These are phyloP conservation scores for Mucor mucedo DNA, from an alignment of 371 early-diverging fungal genomes.

Conservation along the genomic window DNA sequence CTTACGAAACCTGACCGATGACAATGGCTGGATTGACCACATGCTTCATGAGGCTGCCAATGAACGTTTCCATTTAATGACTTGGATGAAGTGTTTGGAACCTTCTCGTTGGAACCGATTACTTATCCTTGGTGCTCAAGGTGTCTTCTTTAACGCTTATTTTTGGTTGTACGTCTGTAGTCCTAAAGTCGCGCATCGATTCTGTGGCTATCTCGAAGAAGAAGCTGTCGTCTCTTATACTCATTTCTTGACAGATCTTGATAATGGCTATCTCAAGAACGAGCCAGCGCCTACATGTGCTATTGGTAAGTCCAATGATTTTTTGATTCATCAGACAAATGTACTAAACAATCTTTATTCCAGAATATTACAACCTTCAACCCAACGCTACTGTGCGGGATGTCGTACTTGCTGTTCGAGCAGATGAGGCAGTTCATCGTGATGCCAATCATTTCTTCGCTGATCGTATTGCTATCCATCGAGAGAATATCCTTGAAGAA, in stretches of 20 bases:
- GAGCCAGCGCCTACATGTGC: constrained; percentile 79
- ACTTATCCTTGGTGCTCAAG: constrained; percentile 77
- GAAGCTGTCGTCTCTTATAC: constrained; percentile 96
- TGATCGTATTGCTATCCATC: constrained; percentile 50
- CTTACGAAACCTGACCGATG: constrained; percentile 81
- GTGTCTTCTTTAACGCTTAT: constrained; percentile 91
- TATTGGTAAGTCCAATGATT: constrained; percentile 22
- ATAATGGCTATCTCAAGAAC: constrained; percentile 75
- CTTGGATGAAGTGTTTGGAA: constrained; percentile 82
- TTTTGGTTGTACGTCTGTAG: constrained; percentile 83
- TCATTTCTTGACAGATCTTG: constrained; percentile 87
- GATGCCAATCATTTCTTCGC: constrained; percentile 93
- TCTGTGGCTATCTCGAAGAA: constrained; percentile 83
- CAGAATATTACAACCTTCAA: constrained; percentile 89
- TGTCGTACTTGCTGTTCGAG: constrained; percentile 93
- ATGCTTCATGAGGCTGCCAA: constrained; percentile 90
- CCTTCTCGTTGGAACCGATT: constrained; percentile 70
- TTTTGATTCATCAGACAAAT: constrained; percentile 13
- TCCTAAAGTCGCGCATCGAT: constrained; percentile 86
- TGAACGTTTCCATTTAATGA: constrained; percentile 85
- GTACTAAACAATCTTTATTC: background rate
- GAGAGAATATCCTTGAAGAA: constrained; percentile 28
- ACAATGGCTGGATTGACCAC: constrained; percentile 88
- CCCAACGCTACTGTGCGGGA: constrained; percentile 86
- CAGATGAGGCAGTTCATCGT: constrained; percentile 96